A percentile compares a stretch with the other conserved stretches of the same genome.
phyloP scores from a whole-genome alignment of 2,329 filamentous ascomycete genomes.

The Camptophora hylomeconis region DNA sequence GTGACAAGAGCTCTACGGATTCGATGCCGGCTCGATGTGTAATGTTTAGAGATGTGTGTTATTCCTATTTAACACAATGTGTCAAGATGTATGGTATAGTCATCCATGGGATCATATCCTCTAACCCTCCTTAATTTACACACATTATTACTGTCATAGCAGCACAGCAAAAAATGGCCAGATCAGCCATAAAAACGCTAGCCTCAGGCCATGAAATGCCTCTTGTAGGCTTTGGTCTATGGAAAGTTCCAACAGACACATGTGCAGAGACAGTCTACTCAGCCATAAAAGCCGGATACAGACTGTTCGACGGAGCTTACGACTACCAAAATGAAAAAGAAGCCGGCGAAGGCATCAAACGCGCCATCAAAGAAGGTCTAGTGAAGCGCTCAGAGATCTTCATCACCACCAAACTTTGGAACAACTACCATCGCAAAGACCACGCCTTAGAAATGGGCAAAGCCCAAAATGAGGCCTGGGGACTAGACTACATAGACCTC shows the following conservation, averaged over 20 bases:
- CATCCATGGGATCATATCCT: too few species aligned
- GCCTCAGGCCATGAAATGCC: slow-evolving; percentile 25
- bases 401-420: slow-evolving; percentile 88
- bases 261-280: slow-evolving; percentile 69
- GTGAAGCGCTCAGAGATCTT: slow-evolving; percentile 81
- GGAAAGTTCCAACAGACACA: slow-evolving; percentile 67
- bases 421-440: slow-evolving; percentile 74
- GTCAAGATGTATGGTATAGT: too few species aligned
- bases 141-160: too few species aligned
- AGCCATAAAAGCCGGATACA: slow-evolving; percentile 48
- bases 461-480: slow-evolving; percentile 70
- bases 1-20: too few species aligned
- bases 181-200: slow-evolving; percentile 8
- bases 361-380: slow-evolving; percentile 67
- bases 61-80: too few species aligned
- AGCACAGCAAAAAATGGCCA: too few species aligned
- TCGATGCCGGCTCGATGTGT: too few species aligned
- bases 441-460: slow-evolving; percentile 62
- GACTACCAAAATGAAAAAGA: slow-evolving; percentile 76
- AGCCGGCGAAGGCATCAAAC: slow-evolving; percentile 61
- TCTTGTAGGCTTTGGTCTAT: slow-evolving; percentile 42
- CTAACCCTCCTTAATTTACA: too few species aligned
- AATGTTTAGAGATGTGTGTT: too few species aligned
- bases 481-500: slow-evolving; percentile 79
- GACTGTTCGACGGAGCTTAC: slow-evolving; percentile 48